phyloP scores from a whole-genome alignment of 805 yeast genomes.

The Candida anglica region DNA sequence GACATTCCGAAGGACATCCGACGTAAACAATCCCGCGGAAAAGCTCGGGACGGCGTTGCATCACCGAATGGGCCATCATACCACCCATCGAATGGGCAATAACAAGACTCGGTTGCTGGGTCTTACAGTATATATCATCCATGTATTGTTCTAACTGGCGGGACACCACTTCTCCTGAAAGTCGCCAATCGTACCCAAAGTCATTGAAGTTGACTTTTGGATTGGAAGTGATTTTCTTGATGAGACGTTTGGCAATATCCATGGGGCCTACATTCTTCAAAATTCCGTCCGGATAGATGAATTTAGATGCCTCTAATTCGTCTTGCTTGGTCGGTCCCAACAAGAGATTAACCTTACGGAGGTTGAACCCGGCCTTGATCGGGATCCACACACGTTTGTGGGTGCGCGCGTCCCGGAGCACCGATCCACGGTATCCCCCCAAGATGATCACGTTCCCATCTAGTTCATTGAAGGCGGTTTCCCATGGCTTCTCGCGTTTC shows the following conservation, averaged over 20 bases:
- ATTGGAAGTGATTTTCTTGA: constrained; percentile 48
- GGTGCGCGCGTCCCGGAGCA: constrained; percentile 62
- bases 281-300: constrained; percentile 70
- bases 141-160: constrained; percentile 49
- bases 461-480: constrained; percentile 51
- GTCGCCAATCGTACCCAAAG: constrained; percentile 94
- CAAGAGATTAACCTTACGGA: constrained; percentile 62
- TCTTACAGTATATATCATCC: constrained; percentile 38
- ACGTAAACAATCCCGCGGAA: constrained; percentile 76
- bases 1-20: constrained; percentile 81
- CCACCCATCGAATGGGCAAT: constrained; percentile 97
- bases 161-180: constrained; percentile 57
- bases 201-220: constrained; percentile 61
- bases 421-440: constrained; percentile 89
- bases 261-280: constrained; percentile 83
- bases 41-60: constrained; percentile 63
- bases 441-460: constrained; percentile 77
- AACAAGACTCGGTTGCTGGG: constrained; percentile 56
- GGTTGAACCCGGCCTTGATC: constrained; percentile 74
- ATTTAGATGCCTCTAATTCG: constrained; percentile 51
- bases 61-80: constrained; percentile 71
- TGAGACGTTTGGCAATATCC: constrained; percentile 64
- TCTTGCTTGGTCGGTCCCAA: constrained; percentile 73
- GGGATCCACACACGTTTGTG: constrained; percentile 82
- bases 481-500: constrained; percentile 20